These are phyloP conservation scores for Pseudovirgaria hyperparasitica DNA, from an alignment of 2,329 filamentous ascomycete genomes.

Conservation along the genomic window DNA sequence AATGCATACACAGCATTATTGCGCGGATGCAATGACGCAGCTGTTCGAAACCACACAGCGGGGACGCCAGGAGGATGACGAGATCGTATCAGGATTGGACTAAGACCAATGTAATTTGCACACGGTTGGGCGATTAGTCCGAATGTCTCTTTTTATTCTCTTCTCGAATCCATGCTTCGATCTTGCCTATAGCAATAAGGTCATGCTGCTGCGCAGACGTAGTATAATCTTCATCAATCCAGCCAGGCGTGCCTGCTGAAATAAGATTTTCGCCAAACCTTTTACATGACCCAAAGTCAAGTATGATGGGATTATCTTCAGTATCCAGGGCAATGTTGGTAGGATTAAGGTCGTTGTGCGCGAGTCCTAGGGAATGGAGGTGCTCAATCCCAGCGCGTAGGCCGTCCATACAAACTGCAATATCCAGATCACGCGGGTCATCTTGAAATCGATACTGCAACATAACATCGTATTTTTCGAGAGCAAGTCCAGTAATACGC, in stretches of 20 bases:
- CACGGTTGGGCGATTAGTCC: too few relatives aligned
- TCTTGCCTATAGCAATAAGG: constrained; percentile 4
- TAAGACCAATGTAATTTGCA: too few relatives aligned
- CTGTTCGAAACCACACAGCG: too few relatives aligned
- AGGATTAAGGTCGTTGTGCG: constrained; percentile 7
- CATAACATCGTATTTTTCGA: constrained; percentile 13
- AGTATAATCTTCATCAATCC: constrained; percentile 7
- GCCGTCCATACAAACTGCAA: constrained; percentile 9
- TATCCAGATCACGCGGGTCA: constrained; percentile 8
- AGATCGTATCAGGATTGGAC: too few relatives aligned
- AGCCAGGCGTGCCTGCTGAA: constrained; percentile 6
- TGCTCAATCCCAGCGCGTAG: constrained; percentile 18
- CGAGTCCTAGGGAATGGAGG: constrained; percentile 16
- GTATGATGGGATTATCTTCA: constrained; percentile 5
- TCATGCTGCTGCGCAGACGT: constrained; percentile 5
- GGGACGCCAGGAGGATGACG: too few relatives aligned
- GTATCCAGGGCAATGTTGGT: constrained; percentile 5
- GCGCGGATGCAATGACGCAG: too few relatives aligned
- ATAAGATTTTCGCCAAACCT: constrained; percentile 5
- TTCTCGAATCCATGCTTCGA: constrained; percentile 7
- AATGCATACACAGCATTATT: too few relatives aligned
- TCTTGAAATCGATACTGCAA: constrained; percentile 10
- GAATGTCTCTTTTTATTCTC: too few relatives aligned
- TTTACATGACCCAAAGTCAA: constrained; percentile 8
- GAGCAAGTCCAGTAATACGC: constrained; percentile 15